Conservation (phyloP, 2,329 filamentous ascomycete species). For the Chrysoporthe cubensis region DNA sequence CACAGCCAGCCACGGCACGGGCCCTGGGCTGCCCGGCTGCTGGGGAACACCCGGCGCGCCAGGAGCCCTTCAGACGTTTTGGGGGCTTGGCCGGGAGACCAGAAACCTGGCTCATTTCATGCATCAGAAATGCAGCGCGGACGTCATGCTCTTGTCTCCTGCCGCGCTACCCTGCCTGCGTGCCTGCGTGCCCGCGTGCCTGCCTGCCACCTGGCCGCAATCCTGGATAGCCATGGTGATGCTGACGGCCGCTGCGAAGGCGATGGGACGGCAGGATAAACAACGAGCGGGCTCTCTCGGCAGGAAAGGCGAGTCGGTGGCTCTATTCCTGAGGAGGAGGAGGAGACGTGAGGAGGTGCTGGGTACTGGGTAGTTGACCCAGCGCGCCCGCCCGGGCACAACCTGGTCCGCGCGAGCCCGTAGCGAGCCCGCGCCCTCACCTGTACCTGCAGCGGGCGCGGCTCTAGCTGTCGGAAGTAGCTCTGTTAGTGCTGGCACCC, state of each 20-base stretch:
- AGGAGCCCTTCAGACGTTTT: constrained; percentile 3
- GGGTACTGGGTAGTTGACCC: too few relatives aligned
- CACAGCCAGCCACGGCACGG: neutral
- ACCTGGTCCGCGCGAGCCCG: neutral
- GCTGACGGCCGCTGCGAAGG: neutral
- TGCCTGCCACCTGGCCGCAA: neutral
- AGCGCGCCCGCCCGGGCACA: too few relatives aligned
- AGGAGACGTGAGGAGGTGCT: too few relatives aligned
- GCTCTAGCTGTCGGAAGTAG: neutral
- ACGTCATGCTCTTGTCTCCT: constrained; percentile 10
- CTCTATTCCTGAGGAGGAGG: neutral
- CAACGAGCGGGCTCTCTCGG: neutral
- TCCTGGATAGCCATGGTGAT: neutral
- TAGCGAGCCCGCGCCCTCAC: neutral
- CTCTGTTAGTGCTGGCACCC: constrained; percentile 5
- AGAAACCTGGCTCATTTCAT: constrained; percentile 16
- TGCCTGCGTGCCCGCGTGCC: neutral
- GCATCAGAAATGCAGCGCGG: constrained; percentile 15
- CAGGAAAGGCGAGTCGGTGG: neutral
- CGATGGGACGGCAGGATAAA: neutral
- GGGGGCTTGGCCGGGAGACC: neutral
- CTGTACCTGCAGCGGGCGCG: constrained; percentile 24
- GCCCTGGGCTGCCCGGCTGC: neutral
- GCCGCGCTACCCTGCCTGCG: neutral
- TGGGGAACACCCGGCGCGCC: constrained; percentile 3